Evolutionary conservation across 805 yeast genomes (phyloP).

Genomic region (Schizosaccharomyces japonicus): DNA sequence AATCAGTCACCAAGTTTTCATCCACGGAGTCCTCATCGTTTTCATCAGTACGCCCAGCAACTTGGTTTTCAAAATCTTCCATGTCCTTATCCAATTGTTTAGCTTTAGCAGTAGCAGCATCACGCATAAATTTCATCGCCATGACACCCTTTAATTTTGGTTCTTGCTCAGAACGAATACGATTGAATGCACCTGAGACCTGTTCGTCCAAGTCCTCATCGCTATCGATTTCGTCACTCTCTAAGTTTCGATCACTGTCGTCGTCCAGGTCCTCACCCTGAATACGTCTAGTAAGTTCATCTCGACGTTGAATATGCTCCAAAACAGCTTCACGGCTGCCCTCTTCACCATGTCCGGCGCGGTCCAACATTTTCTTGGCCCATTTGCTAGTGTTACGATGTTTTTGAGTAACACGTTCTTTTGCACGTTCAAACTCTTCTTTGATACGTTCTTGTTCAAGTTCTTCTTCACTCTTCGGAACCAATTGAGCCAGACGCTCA

Average conservation of each 20-base stretch:
- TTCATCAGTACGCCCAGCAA: constrained; percentile 8
- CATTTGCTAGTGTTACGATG: constrained; percentile 74
- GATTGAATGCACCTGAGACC: neutral
- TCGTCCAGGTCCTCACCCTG: constrained; percentile 26
- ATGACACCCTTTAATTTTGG: constrained; percentile 44
- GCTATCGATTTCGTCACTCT: constrained; percentile 14
- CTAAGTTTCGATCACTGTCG: constrained; percentile 25
- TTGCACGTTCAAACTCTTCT: constrained; percentile 53
- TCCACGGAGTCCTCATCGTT: constrained; percentile 8
- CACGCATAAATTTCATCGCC: constrained; percentile 87
- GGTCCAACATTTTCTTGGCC: constrained; percentile 25
- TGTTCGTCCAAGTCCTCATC: constrained; percentile 11
- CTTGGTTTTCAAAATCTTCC: constrained; percentile 6
- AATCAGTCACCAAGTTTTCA: neutral
- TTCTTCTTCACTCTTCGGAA: constrained; percentile 27
- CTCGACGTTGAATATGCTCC: constrained; percentile 80
- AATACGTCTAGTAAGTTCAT: constrained; percentile 46
- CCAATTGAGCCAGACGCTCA: constrained; percentile 40
- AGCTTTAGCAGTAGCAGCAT: constrained; percentile 41
- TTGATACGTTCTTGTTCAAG: constrained; percentile 32
- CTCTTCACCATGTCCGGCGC: constrained; percentile 37
- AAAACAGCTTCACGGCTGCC: constrained; percentile 72
- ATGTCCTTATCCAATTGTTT: constrained; percentile 12
- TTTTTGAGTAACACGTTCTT: constrained; percentile 75
- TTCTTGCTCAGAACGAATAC: neutral